phyloP scores from a whole-genome alignment of 495 filamentous ascomycete genomes.

The Podospora didyma region DNA sequence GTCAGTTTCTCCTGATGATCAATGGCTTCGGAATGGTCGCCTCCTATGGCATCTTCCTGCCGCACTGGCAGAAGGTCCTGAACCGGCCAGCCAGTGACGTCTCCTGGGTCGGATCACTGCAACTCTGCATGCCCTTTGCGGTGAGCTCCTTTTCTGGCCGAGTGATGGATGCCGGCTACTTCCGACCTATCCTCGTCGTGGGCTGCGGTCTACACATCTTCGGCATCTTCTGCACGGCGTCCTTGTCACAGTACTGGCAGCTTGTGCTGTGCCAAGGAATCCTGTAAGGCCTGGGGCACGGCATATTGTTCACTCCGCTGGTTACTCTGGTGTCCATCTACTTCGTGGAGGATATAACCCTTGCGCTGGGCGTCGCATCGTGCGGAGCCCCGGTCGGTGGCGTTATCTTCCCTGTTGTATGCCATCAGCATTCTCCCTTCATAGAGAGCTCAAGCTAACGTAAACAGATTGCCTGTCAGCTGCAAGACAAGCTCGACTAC shows the following conservation, averaged over 20 bases:
- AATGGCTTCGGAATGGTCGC: constrained; percentile 54
- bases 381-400: no score
- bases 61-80: constrained; percentile 60
- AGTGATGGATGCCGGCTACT: constrained; percentile 63
- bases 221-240: constrained; percentile 68
- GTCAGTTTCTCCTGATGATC: constrained; percentile 32
- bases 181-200: constrained; percentile 30
- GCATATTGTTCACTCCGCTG: no score
- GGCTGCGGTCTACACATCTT: constrained; percentile 51
- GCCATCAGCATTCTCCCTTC: no score
- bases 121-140: constrained; percentile 71
- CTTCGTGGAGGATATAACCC: no score
- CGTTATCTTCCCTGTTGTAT: no score
- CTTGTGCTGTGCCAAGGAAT: neutral
- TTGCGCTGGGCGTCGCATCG: no score
- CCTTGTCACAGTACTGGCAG: constrained; percentile 60
- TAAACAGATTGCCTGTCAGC: no score
- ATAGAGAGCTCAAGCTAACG: no score
- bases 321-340: no score
- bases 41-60: constrained; percentile 77
- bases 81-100: constrained; percentile 57
- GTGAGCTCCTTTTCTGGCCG: constrained; percentile 65
- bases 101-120: constrained; percentile 72
- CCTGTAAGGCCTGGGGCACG: no score
- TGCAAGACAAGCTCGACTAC: no score